These are phyloP conservation scores for Alternaria ethzedia DNA, from an alignment of 2,329 filamentous ascomycete genomes.

Conservation along the genomic window DNA sequence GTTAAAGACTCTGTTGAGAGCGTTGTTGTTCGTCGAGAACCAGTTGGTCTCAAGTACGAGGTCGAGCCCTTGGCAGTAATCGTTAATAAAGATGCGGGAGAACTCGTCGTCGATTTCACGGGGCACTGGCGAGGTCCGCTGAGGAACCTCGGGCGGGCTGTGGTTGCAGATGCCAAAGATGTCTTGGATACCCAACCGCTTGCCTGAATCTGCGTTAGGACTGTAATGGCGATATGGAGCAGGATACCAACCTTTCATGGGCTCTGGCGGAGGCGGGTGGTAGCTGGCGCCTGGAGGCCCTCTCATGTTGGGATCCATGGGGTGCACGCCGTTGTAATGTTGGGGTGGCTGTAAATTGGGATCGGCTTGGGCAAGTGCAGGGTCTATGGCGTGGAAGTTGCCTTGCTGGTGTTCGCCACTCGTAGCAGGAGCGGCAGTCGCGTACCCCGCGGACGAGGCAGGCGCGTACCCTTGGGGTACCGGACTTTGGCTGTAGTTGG, in stretches of 20 bases:
- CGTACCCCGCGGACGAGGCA: slow-evolving; percentile 52
- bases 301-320: slow-evolving; percentile 41
- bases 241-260: slow-evolving; percentile 37
- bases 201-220: slow-evolving; percentile 37
- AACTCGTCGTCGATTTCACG: slow-evolving; percentile 43
- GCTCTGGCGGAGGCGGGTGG: slow-evolving; percentile 25
- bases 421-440: slow-evolving; percentile 40
- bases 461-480: slow-evolving; percentile 53
- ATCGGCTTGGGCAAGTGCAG: slow-evolving; percentile 61
- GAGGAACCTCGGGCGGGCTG: slow-evolving; percentile 44
- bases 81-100: slow-evolving; percentile 41
- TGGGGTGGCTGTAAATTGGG: slow-evolving; percentile 38
- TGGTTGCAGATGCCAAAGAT: slow-evolving; percentile 46
- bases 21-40: slow-evolving; percentile 68
- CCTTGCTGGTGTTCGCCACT: slow-evolving; percentile 55
- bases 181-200: slow-evolving; percentile 40
- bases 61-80: slow-evolving; percentile 44
- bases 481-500: slow-evolving; percentile 46
- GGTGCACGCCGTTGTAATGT: slow-evolving; percentile 43
- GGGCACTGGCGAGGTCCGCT: slow-evolving; percentile 33
- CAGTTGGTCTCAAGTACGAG: slow-evolving; percentile 72
- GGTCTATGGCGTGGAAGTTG: slow-evolving; percentile 67
- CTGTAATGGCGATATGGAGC: not conserved
- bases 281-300: slow-evolving; percentile 26
- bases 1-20: slow-evolving; percentile 56